Conservation (phyloP, 768 basidiomycete species). For the Suillus brevipes region DNA sequence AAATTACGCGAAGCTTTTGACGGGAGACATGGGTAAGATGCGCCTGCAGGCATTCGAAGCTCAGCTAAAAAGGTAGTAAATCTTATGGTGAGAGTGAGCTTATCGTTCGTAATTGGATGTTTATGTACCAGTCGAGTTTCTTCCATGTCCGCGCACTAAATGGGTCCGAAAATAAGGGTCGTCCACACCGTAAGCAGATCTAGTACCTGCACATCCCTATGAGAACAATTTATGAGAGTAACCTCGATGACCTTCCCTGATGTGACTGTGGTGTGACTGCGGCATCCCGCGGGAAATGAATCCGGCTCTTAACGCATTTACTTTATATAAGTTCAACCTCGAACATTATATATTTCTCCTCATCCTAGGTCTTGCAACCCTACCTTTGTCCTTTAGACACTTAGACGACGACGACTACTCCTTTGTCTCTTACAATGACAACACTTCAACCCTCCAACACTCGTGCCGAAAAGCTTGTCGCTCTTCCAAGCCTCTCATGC, state of each 20-base stretch:
- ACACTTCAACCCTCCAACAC: slow-evolving; percentile 33
- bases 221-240: slow-evolving; percentile 21
- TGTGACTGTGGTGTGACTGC: slow-evolving; percentile 9
- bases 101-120: slow-evolving; percentile 17
- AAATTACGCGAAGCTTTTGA: slow-evolving; percentile 33
- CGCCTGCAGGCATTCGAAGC: slow-evolving; percentile 22
- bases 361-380: slow-evolving; percentile 1
- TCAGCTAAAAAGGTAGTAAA: slow-evolving; percentile 18
- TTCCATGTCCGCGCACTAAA: slow-evolving; percentile 12
- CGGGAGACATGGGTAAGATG: slow-evolving; percentile 16
- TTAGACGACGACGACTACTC: background rate
- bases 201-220: slow-evolving; percentile 18
- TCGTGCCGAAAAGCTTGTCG: slow-evolving; percentile 54
- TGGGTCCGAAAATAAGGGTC: slow-evolving; percentile 18
- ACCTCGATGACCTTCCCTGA: slow-evolving; percentile 15
- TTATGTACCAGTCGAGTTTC: slow-evolving; percentile 15
- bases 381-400: too few species aligned
- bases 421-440: slow-evolving; percentile 36
- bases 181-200: slow-evolving; percentile 13
- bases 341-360: slow-evolving; percentile 16
- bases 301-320: slow-evolving; percentile 16
- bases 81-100: slow-evolving; percentile 12
- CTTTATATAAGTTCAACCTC: slow-evolving; percentile 21
- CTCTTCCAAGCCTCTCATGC: slow-evolving; percentile 72
- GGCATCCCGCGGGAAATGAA: slow-evolving; percentile 24